Base-by-base conservation (phyloP, 345 rosid species). In the Citrus hindsii region DNA sequence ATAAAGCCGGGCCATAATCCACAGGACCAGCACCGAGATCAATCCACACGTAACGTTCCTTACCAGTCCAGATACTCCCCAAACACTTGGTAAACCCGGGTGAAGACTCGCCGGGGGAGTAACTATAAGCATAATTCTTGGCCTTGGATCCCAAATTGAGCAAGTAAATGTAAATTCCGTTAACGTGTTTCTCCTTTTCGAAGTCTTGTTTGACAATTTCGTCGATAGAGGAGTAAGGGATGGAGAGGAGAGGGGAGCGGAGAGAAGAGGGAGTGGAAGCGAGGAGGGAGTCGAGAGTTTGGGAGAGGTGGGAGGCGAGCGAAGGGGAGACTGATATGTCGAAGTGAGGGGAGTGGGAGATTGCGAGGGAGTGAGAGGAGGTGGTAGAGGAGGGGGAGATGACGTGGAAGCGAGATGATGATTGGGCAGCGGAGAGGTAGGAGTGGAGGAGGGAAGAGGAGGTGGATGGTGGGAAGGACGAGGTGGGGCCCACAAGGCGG, bases 21-120 rank as follows among this genome's bases (percentile, higher is more conserved):
- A 96, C 95, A 4, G 98, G 99, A 18, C 98, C 99, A 0, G 99
- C 98, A 0, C 88, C 86, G 53, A 96, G 89, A 87, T 94, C 99
- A 78, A 94, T 87, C 98, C 98, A 96, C 56, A 93, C 67, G 35
- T 96, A 96, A 71, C 99, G 85, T 48, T 94, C 97, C 66, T 86
- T 89, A 2, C 99, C 99, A 1, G 98, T 91, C 99, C 99, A 96
- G 33, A 92, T 79, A 38, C 87, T 92, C 22, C 99, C 98, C 51
- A 90, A 75, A 63, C 98, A 96, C 67, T 94, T 96, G 3, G 95
- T 96, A 79, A 84, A 81, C 18, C 94, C 99, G 0, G 98, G 91
- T 1, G 99, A 96, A 5, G 97, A 81, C 35, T 96, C 94, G 0
- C 97, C 97, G 56, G 83, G 88, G 3, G 90, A 76, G 78, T 96